Conservation (phyloP, 176 grass and related monocot genomes). For the Oryza nivara region DNA sequence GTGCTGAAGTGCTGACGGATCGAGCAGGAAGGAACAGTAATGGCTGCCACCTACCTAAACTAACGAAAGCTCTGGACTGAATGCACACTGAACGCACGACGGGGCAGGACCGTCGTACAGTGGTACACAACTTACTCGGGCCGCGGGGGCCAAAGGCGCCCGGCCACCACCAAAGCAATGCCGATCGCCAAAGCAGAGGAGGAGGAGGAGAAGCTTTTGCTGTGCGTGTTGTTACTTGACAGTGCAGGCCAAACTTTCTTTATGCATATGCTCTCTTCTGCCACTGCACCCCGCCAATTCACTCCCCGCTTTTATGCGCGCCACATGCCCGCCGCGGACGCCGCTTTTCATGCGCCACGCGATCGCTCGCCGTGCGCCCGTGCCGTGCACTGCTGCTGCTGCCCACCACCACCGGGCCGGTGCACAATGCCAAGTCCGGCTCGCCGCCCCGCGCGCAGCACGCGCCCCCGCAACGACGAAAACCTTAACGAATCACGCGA, state of each 20-base stretch:
- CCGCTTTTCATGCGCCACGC: slow-evolving; percentile 37
- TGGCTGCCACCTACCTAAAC: neutral
- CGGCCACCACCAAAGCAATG: neutral
- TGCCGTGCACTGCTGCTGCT: neutral
- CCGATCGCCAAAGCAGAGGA: neutral
- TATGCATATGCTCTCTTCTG: neutral
- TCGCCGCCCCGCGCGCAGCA: neutral
- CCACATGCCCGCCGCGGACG: slow-evolving; percentile 38
- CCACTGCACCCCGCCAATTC: neutral
- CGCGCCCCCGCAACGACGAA: neutral
- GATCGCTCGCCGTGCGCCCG: neutral
- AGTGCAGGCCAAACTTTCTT: neutral
- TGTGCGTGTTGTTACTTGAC: neutral
- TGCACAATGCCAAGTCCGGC: neutral
- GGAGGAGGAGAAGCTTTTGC: neutral
- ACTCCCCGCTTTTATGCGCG: slow-evolving; percentile 22
- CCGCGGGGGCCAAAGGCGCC: neutral
- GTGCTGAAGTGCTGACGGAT: neutral
- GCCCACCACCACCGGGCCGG: neutral
- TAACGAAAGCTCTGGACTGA: neutral
- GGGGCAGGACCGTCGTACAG: too few species aligned
- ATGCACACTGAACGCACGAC: neutral
- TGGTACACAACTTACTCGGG: neutral
- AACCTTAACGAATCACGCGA: slow-evolving; percentile 10
- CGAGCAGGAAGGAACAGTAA: neutral